A percentile compares a stretch with the other conserved stretches of the same genome.
Evolutionary conservation across 345 rosid genomes (phyloP).

Genomic region (Jatropha curcas): DNA sequence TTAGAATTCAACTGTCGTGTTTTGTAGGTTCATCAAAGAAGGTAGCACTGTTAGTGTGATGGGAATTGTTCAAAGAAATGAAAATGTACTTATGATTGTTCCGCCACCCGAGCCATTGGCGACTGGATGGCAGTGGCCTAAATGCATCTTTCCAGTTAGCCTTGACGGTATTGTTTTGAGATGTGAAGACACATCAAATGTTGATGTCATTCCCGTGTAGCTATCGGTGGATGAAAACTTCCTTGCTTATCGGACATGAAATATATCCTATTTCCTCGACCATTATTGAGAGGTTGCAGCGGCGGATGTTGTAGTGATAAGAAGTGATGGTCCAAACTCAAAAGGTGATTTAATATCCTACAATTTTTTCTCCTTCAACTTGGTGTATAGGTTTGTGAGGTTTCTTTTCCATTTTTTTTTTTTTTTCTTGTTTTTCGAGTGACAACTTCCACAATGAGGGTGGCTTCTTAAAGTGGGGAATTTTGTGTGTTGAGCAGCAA

Average conservation of each 20-base stretch:
- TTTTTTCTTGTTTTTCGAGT: not conserved
- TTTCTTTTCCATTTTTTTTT: not conserved
- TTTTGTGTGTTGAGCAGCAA: not conserved
- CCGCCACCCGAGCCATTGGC: constrained; percentile 74
- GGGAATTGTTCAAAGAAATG: constrained; percentile 91
- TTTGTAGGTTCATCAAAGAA: constrained; percentile 82
- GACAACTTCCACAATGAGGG: not conserved
- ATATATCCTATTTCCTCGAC: not conserved
- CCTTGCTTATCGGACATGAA: too few relatives aligned
- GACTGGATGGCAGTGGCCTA: constrained; percentile 82
- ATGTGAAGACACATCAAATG: constrained; percentile 84
- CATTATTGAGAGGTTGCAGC: constrained; percentile 8
- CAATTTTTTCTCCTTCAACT: not conserved
- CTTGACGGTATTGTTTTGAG: constrained; percentile 88
- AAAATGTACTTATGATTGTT: constrained; percentile 83
- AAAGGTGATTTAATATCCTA: not conserved
- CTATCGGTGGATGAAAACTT: not conserved
- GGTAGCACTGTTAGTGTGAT: constrained; percentile 94
- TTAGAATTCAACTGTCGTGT: too few relatives aligned
- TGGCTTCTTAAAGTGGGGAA: not conserved
- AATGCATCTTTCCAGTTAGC: constrained; percentile 72
- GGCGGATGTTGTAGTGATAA: constrained; percentile 2
- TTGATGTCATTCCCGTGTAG: constrained; percentile 89
- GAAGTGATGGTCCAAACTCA: not conserved
- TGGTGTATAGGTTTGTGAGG: constrained; percentile 14